Conservation (phyloP, 2,329 filamentous ascomycete genomes). For the Botryosphaeria dothidea region DNA sequence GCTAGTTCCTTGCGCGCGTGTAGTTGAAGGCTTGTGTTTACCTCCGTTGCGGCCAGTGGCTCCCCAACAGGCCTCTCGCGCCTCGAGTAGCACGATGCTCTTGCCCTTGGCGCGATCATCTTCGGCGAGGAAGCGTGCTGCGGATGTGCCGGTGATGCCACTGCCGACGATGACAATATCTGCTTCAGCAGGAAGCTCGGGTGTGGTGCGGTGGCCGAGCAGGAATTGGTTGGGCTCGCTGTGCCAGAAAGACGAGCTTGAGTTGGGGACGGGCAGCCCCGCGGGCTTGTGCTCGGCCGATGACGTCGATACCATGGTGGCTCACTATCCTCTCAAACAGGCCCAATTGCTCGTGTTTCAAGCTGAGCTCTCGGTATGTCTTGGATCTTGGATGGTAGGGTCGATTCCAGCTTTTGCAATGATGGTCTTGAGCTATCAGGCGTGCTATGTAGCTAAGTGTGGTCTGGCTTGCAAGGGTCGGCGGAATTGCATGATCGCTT, state of each 20-base stretch:
- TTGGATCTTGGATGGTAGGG: too few relatives aligned
- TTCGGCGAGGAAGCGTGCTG: slow-evolving; percentile 61
- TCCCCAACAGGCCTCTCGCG: slow-evolving; percentile 77
- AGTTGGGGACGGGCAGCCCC: slow-evolving; percentile 59
- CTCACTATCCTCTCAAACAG: background rate
- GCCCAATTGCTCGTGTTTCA: background rate
- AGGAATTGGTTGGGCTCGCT: slow-evolving; percentile 65
- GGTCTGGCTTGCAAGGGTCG: background rate
- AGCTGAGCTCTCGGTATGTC: too few relatives aligned
- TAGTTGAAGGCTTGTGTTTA: background rate
- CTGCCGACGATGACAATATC: slow-evolving; percentile 74
- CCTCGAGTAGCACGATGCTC: slow-evolving; percentile 72
- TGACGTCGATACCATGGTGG: slow-evolving; percentile 12
- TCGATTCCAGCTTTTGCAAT: background rate
- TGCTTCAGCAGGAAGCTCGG: slow-evolving; percentile 58
- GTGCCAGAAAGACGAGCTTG: slow-evolving; percentile 74
- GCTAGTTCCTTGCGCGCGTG: background rate
- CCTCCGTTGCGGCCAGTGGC: slow-evolving; percentile 65
- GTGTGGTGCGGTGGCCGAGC: slow-evolving; percentile 67
- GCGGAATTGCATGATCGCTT: slow-evolving; percentile 10
- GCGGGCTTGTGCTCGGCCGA: slow-evolving; percentile 26
- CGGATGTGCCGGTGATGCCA: slow-evolving; percentile 75
- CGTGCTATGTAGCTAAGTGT: background rate
- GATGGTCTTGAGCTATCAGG: background rate
- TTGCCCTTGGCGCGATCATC: slow-evolving; percentile 45